Evolutionary conservation across 805 yeast genomes (phyloP).

Genomic region (Lachancea thermotolerans): DNA sequence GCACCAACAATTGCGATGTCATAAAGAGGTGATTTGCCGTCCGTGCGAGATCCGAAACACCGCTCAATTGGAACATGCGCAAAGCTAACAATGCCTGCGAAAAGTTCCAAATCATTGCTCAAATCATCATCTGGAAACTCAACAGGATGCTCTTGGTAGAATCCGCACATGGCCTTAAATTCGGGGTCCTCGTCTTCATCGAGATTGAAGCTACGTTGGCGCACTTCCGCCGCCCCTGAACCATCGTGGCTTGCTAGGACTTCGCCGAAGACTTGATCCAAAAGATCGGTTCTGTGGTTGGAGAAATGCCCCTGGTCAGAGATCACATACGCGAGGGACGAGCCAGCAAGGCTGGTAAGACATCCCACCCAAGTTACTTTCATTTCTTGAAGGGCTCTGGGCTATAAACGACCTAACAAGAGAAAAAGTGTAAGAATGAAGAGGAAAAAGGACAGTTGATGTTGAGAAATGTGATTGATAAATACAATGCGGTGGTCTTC

Average conservation of each 20-base stretch:
- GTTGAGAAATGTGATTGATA: too few species aligned
- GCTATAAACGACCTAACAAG: not conserved
- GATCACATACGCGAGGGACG: not conserved
- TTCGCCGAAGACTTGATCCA: constrained; percentile 12
- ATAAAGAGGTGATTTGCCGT: constrained; percentile 10
- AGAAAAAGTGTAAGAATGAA: too few species aligned
- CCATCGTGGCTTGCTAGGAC: constrained; percentile 8
- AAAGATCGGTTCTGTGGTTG: not conserved
- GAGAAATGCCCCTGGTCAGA: not conserved
- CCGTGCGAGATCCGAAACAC: constrained; percentile 9
- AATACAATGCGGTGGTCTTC: too few species aligned
- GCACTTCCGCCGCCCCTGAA: not conserved
- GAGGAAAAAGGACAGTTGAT: too few species aligned
- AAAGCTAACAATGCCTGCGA: constrained; percentile 14
- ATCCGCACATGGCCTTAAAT: constrained; percentile 14
- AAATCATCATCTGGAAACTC: constrained; percentile 12
- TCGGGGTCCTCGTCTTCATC: constrained; percentile 11
- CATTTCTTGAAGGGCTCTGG: not conserved
- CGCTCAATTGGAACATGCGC: constrained; percentile 13
- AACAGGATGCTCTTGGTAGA: constrained; percentile 9
- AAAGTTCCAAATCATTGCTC: constrained; percentile 8
- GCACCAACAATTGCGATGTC: constrained; percentile 56
- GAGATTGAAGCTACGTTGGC: not conserved
- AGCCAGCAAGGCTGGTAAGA: not conserved
- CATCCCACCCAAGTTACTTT: not conserved